Percentiles rank a stretch among this genome's conserved stretches.
phyloP scores from a whole-genome alignment of 192 early-diverging fungal species.

The Kappamyces sp. region DNA sequence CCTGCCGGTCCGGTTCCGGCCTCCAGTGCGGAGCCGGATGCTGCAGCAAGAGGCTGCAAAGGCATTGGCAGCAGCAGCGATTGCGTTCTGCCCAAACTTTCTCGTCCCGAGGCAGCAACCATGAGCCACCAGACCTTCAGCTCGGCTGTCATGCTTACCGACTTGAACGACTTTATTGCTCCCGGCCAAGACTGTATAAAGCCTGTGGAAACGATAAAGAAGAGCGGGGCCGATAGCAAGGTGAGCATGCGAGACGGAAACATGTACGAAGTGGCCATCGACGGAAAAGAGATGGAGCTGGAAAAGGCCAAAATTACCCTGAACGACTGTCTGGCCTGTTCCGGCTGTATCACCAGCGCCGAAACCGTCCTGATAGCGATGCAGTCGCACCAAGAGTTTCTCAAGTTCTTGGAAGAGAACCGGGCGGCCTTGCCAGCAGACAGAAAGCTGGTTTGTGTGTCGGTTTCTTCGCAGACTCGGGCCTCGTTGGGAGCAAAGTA shows the following conservation, averaged over 20 bases:
- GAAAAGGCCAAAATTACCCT: slow-evolving; percentile 82
- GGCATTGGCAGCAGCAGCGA: too few species aligned
- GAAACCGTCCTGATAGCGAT: slow-evolving; percentile 88
- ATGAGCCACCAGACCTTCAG: slow-evolving; percentile 58
- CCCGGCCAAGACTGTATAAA: slow-evolving; percentile 98
- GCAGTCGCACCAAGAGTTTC: slow-evolving; percentile 90
- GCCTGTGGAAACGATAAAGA: slow-evolving; percentile 76
- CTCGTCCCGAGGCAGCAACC: background rate
- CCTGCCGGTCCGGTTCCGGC: too few species aligned
- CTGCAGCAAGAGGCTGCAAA: too few species aligned
- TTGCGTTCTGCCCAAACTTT: background rate
- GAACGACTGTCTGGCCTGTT: slow-evolving; percentile 98
- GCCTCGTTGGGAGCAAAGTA: slow-evolving; percentile 90
- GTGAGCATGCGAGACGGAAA: slow-evolving; percentile 37
- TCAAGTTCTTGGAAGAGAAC: slow-evolving; percentile 59
- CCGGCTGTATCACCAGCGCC: slow-evolving; percentile 97
- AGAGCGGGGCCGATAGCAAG: slow-evolving; percentile 18
- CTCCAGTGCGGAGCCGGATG: too few species aligned
- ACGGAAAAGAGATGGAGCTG: slow-evolving; percentile 76
- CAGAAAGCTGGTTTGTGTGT: slow-evolving; percentile 66
- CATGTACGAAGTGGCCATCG: slow-evolving; percentile 86
- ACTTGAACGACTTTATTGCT: slow-evolving; percentile 95
- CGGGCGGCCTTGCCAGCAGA: slow-evolving; percentile 12
- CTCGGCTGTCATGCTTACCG: slow-evolving; percentile 77
- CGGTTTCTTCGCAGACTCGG: slow-evolving; percentile 82